Conservation (phyloP, 306 rosid genomes). For the Alnus glutinosa region DNA sequence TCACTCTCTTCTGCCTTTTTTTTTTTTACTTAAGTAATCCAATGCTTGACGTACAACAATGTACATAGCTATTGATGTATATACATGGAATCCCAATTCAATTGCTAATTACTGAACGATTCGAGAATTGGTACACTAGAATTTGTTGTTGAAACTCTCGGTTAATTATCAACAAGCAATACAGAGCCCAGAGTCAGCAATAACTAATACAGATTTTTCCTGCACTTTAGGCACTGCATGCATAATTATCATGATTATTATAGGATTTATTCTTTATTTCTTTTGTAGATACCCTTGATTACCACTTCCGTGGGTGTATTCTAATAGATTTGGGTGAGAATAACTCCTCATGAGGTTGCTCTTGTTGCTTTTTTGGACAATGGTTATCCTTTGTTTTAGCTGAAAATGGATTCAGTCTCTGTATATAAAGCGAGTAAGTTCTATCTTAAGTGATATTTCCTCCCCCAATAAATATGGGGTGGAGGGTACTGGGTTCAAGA, state of each 20-base stretch:
- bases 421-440: background rate
- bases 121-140: background rate
- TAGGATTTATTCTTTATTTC: background rate
- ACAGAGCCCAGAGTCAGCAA: no score
- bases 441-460: no score
- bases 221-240: no score
- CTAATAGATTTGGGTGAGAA: background rate
- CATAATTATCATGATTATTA: no score
- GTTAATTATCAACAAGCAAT: background rate
- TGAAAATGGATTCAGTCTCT: background rate
- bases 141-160: background rate
- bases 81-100: background rate
- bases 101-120: background rate
- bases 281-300: background rate
- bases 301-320: background rate
- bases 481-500: background rate
- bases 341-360: no score
- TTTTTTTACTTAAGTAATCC: no score
- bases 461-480: background rate
- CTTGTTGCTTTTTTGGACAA: background rate
- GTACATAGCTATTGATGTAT: background rate
- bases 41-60: background rate
- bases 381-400: background rate
- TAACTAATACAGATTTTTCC: no score
- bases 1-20: background rate